Evolutionary conservation across 768 basidiomycete genomes (phyloP), one percentile per base, ranked within the genome.

Genomic region (Gautieria morchelliformis): DNA sequence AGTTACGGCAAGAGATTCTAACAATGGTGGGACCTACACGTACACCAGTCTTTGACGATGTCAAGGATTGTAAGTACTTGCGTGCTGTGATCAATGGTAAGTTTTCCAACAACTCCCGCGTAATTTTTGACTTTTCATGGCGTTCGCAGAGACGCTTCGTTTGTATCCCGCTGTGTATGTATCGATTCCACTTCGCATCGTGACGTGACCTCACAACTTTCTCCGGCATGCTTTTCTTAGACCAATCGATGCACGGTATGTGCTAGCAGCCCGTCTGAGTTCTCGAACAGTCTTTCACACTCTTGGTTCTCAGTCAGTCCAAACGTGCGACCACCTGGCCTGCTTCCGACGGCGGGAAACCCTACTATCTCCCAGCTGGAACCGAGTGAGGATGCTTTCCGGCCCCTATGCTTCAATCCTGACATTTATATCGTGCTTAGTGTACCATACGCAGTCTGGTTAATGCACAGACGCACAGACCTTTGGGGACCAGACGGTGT

Each of bases 61-160:
- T 85, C 61, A 71, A 71, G 32, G 79, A 80, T 4, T 81, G 85
- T 80, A 83, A 80, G 64, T 85, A 78, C 60, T 66, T 85, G 15
- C 71, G 81, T 27, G 84, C 84, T 1, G 80, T 85, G 24, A 24
- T 60, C 37, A 19, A 12, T 59, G 83, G 82, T 82, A 20, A 12
- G 69, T 51, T 60, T 47, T 19, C 58, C 37, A 14, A 9, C 35
- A 37, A 37, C 8, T 37, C 9, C 14, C 2, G 35, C 17, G 14
- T 2, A 40, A 33, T 20, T 7, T n/a, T 24, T 35, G 12, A 52
- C 17, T 2, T 2, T 33, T 2, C 2, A 19, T 19, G 20, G n/a
- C 37, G 39, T 33, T 5, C 39, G 17, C 57, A 77, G 76, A 79
- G 66, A 74, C 75, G 5, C 61, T 79, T 44, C 66, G 78, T 11